Conservation (phyloP, 768 basidiomycete species). For the Mycena haematopus region DNA sequence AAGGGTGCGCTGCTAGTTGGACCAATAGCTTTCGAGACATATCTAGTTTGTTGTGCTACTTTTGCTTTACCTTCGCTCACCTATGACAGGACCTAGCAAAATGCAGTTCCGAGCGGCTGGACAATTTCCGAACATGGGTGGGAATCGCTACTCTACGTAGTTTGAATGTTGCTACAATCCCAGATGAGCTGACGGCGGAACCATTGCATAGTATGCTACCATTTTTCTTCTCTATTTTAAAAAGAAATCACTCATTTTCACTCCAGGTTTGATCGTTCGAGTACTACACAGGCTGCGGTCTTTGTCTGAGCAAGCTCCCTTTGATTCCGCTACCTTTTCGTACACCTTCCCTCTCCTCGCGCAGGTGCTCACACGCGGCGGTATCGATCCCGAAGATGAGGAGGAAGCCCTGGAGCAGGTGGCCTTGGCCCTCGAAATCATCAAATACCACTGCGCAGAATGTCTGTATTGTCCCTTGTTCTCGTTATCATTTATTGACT, state of each 20-base stretch:
- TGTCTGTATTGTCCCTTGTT: slow-evolving; percentile 53
- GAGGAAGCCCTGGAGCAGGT: slow-evolving; percentile 84
- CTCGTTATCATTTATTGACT: slow-evolving; percentile 3
- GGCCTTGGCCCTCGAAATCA: slow-evolving; percentile 70
- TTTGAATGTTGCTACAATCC: slow-evolving; percentile 67
- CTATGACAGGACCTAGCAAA: slow-evolving; percentile 64
- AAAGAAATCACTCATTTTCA: not conserved
- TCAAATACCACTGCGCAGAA: slow-evolving; percentile 75
- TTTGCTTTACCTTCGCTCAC: slow-evolving; percentile 3
- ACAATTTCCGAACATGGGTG: slow-evolving; percentile 70
- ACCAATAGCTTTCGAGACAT: slow-evolving; percentile 70
- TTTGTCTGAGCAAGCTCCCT: slow-evolving; percentile 79
- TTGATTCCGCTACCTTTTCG: slow-evolving; percentile 87
- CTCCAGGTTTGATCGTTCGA: slow-evolving; percentile 76
- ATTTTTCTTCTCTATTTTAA: slow-evolving; percentile 31
- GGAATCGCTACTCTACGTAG: slow-evolving; percentile 86
- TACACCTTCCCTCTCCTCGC: slow-evolving; percentile 79
- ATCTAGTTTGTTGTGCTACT: slow-evolving; percentile 58
- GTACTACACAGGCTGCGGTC: slow-evolving; percentile 85
- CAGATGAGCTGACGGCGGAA: slow-evolving; percentile 77
- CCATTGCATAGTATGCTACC: slow-evolving; percentile 58
- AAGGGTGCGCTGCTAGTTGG: slow-evolving; percentile 70
- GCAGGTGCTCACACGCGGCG: slow-evolving; percentile 72
- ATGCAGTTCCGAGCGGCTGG: slow-evolving; percentile 78
- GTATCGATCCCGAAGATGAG: slow-evolving; percentile 66